Conservation (phyloP, 2,329 filamentous ascomycete genomes). For the Ceratocystis lukuohia region DNA sequence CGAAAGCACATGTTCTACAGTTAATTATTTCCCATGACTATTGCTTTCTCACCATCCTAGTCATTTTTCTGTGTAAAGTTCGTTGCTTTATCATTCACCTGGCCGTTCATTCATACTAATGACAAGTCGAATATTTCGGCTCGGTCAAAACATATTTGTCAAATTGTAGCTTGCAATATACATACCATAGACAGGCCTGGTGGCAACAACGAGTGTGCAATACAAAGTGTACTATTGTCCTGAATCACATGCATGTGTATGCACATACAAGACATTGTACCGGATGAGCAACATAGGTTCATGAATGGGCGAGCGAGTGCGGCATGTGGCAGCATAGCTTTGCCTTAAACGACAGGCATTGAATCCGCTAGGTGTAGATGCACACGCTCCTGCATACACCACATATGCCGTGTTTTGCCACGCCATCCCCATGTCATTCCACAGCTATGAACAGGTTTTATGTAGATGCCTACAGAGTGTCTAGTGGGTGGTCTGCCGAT, state of each 20-base stretch:
- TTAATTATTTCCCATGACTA: no score
- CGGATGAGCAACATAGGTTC: background rate
- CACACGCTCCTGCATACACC: background rate
- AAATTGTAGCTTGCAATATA: background rate
- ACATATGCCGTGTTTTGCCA: no score
- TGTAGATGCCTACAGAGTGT: background rate
- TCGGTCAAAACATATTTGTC: background rate
- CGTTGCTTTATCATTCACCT: background rate
- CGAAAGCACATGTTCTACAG: no score
- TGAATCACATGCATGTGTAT: background rate
- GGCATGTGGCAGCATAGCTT: background rate
- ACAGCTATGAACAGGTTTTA: no score
- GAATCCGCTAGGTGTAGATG: background rate
- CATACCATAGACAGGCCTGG: background rate
- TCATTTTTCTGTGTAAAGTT: no score
- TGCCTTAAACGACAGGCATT: constrained; percentile 1
- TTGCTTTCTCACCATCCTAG: no score
- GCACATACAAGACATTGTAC: background rate
- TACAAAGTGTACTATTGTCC: background rate
- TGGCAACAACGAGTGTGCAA: background rate
- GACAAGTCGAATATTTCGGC: background rate
- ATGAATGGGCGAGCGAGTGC: no score
- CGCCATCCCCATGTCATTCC: no score
- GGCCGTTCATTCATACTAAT: no score
- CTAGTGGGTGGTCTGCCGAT: background rate